Percentiles rank a stretch among this genome's conserved stretches.
Conservation (phyloP, 2,329 filamentous ascomycete species). For the Sphaerulina musiva region DNA sequence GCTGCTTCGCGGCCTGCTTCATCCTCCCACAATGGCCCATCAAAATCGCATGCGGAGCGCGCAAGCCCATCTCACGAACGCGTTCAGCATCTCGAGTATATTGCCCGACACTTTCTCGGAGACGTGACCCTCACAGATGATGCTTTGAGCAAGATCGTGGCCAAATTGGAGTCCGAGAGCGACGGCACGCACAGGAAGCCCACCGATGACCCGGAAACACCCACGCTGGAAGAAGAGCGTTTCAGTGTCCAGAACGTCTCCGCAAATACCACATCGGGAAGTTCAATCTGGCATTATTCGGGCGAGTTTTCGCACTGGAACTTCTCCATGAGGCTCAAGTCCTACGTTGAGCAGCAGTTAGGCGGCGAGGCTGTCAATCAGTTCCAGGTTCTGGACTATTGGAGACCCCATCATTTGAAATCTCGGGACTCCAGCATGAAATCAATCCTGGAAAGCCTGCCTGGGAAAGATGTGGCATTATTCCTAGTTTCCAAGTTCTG, state of each 20-base stretch:
- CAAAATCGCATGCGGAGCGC: background rate
- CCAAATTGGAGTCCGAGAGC: conserved; percentile 11
- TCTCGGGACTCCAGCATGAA: conserved; percentile 36
- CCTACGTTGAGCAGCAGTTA: conserved; percentile 36
- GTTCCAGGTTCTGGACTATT: conserved; percentile 34
- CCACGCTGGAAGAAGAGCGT: conserved; percentile 26
- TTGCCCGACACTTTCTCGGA: conserved; percentile 15
- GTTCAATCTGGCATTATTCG: conserved; percentile 33
- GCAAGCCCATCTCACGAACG: background rate
- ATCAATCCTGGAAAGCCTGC: conserved; percentile 36
- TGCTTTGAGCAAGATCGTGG: conserved; percentile 11
- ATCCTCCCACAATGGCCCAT: background rate
- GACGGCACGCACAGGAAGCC: background rate
- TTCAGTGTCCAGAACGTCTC: conserved; percentile 15
- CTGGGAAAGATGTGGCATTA: conserved; percentile 41
- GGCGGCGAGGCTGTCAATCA: conserved; percentile 5
- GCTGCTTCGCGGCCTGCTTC: background rate
- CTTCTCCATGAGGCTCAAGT: conserved; percentile 40
- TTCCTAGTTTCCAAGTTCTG: conserved; percentile 41
- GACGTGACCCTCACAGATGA: conserved; percentile 13
- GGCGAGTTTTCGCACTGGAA: conserved; percentile 43
- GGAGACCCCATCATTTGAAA: conserved; percentile 39
- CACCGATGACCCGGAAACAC: conserved; percentile 32
- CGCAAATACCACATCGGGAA: conserved; percentile 3
- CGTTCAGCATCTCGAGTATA: conserved; percentile 12